These are phyloP conservation scores for Symbiodinium pilosum DNA, from an alignment of 73 alveolate species.

Conservation along the genomic window DNA sequence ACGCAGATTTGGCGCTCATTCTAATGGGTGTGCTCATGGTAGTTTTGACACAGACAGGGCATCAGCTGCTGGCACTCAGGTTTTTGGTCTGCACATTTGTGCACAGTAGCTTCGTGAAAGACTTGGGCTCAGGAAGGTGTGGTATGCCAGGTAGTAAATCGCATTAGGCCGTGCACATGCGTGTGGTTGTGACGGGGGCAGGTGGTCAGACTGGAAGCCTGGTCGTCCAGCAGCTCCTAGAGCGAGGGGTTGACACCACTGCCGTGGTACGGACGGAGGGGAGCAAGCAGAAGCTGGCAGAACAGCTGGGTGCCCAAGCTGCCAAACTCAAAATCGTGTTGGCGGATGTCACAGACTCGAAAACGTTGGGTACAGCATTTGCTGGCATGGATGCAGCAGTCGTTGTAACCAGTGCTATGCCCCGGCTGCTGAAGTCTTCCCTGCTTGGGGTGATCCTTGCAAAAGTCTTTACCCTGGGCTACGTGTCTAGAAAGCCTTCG, in stretches of 20 bases:
- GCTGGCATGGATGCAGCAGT: neutral
- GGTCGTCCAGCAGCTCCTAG: conserved; percentile 11
- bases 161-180: neutral
- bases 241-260: neutral
- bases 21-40: too few relatives aligned
- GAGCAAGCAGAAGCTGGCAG: neutral
- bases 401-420: conserved; percentile 7
- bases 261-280: neutral
- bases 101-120: too few relatives aligned
- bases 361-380: neutral
- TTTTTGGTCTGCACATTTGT: too few relatives aligned
- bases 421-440: neutral
- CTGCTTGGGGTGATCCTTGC: conserved; percentile 14
- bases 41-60: too few relatives aligned
- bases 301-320: neutral
- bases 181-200: conserved; percentile 11
- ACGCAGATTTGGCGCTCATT: too few relatives aligned
- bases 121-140: too few relatives aligned
- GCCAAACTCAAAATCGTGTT: neutral
- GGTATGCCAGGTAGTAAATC: too few relatives aligned
- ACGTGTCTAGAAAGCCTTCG: conserved; percentile 1
- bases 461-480: neutral
- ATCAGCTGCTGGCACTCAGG: too few relatives aligned
- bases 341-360: neutral
- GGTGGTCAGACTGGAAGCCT: conserved; percentile 12